A percentile compares a stretch with the other conserved stretches of the same genome.
These are phyloP conservation scores for Ceratocystis huliohia DNA, from an alignment of 2,329 filamentous ascomycete genomes.

Conservation along the genomic window DNA sequence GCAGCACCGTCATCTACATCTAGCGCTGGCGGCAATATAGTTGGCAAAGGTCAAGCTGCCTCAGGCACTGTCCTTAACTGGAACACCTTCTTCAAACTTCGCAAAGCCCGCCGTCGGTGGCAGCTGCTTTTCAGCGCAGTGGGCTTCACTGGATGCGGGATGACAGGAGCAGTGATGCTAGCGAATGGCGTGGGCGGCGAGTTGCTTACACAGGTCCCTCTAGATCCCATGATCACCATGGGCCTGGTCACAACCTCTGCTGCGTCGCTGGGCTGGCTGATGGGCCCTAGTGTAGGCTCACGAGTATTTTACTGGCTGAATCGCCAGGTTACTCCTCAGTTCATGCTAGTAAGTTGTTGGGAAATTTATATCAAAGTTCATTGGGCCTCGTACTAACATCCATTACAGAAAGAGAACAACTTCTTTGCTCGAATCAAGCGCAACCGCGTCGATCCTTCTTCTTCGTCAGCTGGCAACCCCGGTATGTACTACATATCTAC, in stretches of 20 bases:
- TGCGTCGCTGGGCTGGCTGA: slow-evolving; percentile 73
- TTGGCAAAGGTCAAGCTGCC: not conserved
- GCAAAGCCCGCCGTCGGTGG: slow-evolving; percentile 71
- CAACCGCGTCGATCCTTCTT: slow-evolving; percentile 80
- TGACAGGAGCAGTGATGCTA: slow-evolving; percentile 51
- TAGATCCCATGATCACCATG: slow-evolving; percentile 79
- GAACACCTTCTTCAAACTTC: slow-evolving; percentile 86
- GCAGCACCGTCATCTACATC: slow-evolving; percentile 22
- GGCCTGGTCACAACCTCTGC: slow-evolving; percentile 67
- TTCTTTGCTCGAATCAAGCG: slow-evolving; percentile 88
- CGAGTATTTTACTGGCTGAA: slow-evolving; percentile 67
- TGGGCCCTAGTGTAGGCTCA: slow-evolving; percentile 71
- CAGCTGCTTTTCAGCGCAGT: slow-evolving; percentile 65
- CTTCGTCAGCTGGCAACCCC: slow-evolving; percentile 81
- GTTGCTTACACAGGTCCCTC: slow-evolving; percentile 56
- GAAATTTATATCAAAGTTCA: not conserved
- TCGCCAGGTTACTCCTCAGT: slow-evolving; percentile 49
- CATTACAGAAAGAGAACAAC: slow-evolving; percentile 67
- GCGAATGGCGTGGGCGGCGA: slow-evolving; percentile 60
- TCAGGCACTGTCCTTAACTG: slow-evolving; percentile 50
- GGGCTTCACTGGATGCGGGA: slow-evolving; percentile 49
- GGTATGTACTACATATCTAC: slow-evolving; percentile 31
- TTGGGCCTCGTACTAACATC: not conserved
- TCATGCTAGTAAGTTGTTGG: slow-evolving; percentile 48
- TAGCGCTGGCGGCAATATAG: slow-evolving; percentile 26